Conservation (phyloP, 805 yeast species). For the Candida verbasci region DNA sequence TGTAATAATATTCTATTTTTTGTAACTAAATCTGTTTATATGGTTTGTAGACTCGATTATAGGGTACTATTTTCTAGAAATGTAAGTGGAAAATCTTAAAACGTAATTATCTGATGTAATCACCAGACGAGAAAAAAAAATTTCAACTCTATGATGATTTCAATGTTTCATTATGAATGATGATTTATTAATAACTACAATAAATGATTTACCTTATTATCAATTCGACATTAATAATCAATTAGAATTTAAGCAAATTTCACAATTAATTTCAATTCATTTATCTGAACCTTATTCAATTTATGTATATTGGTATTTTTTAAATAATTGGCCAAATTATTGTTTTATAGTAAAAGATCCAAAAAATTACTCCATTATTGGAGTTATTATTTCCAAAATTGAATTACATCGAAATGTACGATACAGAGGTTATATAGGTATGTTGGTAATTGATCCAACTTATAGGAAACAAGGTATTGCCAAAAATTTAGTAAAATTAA, state of each 20-base stretch:
- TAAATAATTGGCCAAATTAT: constrained; percentile 86
- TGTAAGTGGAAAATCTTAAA: too few relatives aligned
- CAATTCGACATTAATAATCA: constrained; percentile 19
- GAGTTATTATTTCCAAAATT: constrained; percentile 78
- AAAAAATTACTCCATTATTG: constrained; percentile 43
- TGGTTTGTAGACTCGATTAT: too few relatives aligned
- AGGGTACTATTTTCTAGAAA: too few relatives aligned
- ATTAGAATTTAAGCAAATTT: constrained; percentile 46
- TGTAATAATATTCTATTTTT: too few relatives aligned
- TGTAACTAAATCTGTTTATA: too few relatives aligned
- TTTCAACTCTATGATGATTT: not conserved
- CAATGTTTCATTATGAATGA: not conserved
- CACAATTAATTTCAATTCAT: constrained; percentile 61
- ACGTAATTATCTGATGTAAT: too few relatives aligned
- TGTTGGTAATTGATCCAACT: constrained; percentile 78
- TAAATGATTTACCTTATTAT: constrained; percentile 18
- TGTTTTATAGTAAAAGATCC: constrained; percentile 58
- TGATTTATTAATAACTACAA: constrained; percentile 9
- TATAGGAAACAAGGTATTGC: constrained; percentile 84
- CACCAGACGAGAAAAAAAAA: not conserved
- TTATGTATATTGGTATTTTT: constrained; percentile 86
- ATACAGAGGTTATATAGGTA: constrained; percentile 88
- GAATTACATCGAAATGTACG: constrained; percentile 73
- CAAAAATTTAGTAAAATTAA: constrained; percentile 56
- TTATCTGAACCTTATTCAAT: constrained; percentile 92